These are phyloP conservation scores for Alternaria infectoria DNA, from an alignment of 2,329 filamentous ascomycete species.

Conservation along the genomic window DNA sequence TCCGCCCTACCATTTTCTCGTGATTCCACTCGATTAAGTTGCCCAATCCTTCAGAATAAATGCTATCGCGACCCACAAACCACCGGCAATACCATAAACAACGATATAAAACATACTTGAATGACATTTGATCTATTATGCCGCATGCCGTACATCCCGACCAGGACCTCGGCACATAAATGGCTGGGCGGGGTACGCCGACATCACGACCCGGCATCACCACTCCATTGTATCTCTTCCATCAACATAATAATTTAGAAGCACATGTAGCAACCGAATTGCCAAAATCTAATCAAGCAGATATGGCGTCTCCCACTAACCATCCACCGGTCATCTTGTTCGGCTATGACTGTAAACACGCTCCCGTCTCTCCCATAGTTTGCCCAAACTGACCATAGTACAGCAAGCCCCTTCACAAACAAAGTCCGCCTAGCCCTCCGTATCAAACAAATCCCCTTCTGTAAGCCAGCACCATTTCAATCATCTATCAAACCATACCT, in stretches of 20 bases:
- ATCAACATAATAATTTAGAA: neutral
- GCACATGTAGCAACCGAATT: fast-evolving
- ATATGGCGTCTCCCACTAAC: constrained; percentile 6
- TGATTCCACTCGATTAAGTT: neutral
- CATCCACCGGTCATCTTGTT: constrained; percentile 28
- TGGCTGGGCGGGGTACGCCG: constrained; percentile 8
- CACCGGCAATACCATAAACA: neutral
- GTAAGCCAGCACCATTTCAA: too few species aligned
- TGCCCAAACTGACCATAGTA: too few species aligned
- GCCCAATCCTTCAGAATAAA: too few species aligned
- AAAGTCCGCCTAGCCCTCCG: constrained; percentile 48
- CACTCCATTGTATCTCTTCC: neutral
- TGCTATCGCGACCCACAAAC: neutral
- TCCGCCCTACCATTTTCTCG: neutral
- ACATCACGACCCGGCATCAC: neutral
- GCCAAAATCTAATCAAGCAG: fast-evolving
- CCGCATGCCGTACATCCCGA: neutral
- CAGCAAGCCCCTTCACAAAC: constrained; percentile 44
- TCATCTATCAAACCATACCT: too few species aligned
- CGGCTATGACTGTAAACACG: constrained; percentile 33
- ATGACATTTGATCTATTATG: neutral
- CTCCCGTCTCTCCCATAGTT: fast-evolving
- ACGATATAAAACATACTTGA: neutral
- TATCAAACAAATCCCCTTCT: constrained; percentile 49
- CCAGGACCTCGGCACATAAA: neutral